Base-by-base conservation (phyloP, 2,329 filamentous ascomycete genomes). In the Fusarium annulatum region DNA sequence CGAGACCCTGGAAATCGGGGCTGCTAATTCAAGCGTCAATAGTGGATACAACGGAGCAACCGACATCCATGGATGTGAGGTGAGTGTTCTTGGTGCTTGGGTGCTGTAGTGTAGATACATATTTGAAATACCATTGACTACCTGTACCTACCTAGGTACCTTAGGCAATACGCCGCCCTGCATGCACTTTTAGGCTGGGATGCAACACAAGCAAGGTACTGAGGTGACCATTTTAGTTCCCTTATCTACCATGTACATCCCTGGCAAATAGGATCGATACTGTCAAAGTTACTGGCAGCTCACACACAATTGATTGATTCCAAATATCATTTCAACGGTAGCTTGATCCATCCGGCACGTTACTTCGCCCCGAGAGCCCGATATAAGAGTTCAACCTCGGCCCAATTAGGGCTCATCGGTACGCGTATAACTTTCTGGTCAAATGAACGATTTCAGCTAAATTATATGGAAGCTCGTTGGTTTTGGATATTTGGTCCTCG, bases 331-430 rank as follows among this genome's bases (percentile, higher is more conserved):
- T 4, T 48, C 26, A n/a, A 16, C 4, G n/a, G 34, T 21, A 34
- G 38, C 33, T 51, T 18, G 41, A 45, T 59, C 43, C 28, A 41
- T 46, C 39, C 64, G 48, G 65, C 43, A 26, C 48, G n/a, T 49
- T 49, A 21, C 46, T 43, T 43, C 14, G 28, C 26, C 41, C 65
- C 48, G 64, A 68, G 55, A 61, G 42, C 55, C 65, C 64, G 55
- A 5, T 33, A 39, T 26, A 43, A 51, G 8, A 51, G 30, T 23
- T 33, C 11, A 55, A 38, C 64, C 64, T 68, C 65, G 56, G 65
- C 42, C 43, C 39, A 18, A 5, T 16, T 19, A n/a, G 34, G 34
- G 11, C 19, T 68, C 19, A 23, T 28, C 18, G 16, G 39, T 51
- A 33, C 48, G 30, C 14, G 15, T 43, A 36, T 57, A 41, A 34